Conservation (phyloP, 306 rosid genomes). For the Fragaria ananassa region DNA sequence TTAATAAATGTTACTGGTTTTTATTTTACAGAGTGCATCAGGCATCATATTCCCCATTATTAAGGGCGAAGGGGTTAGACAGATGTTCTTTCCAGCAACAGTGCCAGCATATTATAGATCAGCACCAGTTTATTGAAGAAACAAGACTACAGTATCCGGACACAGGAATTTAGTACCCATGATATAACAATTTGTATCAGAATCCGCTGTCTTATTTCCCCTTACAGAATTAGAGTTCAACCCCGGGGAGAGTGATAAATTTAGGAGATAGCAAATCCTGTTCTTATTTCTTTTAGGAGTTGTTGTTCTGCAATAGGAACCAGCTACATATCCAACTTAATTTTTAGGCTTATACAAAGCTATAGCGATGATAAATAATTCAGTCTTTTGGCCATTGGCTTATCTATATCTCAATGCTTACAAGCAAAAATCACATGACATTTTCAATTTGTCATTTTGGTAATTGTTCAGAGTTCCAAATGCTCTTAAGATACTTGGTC, state of each 20-base stretch:
- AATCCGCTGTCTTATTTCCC: background rate
- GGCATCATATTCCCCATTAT: conserved; percentile 73
- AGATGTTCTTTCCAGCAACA: conserved; percentile 75
- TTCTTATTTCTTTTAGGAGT: conserved; percentile 2
- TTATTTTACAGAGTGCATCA: conserved; percentile 56
- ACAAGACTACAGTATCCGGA: background rate
- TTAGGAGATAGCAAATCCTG: conserved; percentile 5
- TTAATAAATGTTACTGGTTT: background rate
- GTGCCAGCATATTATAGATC: conserved; percentile 77
- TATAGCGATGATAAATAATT: background rate
- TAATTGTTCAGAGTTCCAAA: background rate
- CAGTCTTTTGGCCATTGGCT: background rate
- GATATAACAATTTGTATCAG: conserved; percentile 2
- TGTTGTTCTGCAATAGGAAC: conserved; percentile 6
- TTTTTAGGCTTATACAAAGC: background rate
- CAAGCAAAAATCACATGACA: background rate
- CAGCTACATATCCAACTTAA: background rate
- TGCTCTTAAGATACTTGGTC: background rate
- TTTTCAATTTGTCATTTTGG: background rate
- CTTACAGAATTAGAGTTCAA: background rate
- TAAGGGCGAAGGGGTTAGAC: conserved; percentile 77
- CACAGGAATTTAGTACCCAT: too few relatives aligned
- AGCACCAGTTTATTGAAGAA: conserved; percentile 29
- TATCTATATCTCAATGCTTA: background rate
- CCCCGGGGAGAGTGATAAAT: background rate